phyloP scores from a whole-genome alignment of 805 yeast genomes.

The Starmerella khaoyaiensis region DNA sequence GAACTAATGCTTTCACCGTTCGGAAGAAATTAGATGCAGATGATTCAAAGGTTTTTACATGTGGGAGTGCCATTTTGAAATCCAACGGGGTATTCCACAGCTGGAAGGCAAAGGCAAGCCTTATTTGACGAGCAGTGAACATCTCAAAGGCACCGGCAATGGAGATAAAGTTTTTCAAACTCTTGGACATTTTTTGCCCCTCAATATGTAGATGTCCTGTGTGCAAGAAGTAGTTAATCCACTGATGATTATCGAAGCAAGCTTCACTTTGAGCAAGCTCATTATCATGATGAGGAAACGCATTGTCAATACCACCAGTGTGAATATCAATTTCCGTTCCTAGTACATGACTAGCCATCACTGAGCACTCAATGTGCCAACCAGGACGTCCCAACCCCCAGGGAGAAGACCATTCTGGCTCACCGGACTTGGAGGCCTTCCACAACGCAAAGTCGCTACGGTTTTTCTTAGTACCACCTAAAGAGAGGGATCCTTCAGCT shows the following conservation, averaged over 20 bases:
- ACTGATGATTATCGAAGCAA: conserved; percentile 71
- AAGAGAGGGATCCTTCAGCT: conserved; percentile 80
- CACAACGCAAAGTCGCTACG: conserved; percentile 89
- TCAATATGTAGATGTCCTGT: conserved; percentile 97
- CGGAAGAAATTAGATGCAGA: conserved; percentile 72
- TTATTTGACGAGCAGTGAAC: conserved; percentile 66
- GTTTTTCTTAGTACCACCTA: conserved; percentile 45
- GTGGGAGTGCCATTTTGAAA: conserved; percentile 70
- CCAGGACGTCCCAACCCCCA: conserved; percentile 99
- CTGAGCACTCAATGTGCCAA: conserved; percentile 99
- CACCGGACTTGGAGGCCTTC: conserved; percentile 95
- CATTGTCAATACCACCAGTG: conserved; percentile 92
- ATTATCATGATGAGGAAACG: conserved; percentile 98
- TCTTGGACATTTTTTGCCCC: conserved; percentile 96
- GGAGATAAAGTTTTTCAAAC: conserved; percentile 87
- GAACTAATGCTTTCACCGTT: conserved; percentile 66
- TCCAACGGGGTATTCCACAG: conserved; percentile 91
- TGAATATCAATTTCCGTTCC: conserved; percentile 85
- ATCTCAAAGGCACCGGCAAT: conserved; percentile 72
- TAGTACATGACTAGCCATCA: conserved; percentile 85
- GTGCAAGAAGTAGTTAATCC: conserved; percentile 95
- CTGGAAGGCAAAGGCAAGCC: conserved; percentile 80
- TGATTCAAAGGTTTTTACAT: conserved; percentile 65
- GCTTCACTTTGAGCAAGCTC: conserved; percentile 97
- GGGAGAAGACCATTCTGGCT: conserved; percentile 87